Base-by-base conservation (phyloP, 164 flowering plant species). In the Akebia trifoliata region DNA sequence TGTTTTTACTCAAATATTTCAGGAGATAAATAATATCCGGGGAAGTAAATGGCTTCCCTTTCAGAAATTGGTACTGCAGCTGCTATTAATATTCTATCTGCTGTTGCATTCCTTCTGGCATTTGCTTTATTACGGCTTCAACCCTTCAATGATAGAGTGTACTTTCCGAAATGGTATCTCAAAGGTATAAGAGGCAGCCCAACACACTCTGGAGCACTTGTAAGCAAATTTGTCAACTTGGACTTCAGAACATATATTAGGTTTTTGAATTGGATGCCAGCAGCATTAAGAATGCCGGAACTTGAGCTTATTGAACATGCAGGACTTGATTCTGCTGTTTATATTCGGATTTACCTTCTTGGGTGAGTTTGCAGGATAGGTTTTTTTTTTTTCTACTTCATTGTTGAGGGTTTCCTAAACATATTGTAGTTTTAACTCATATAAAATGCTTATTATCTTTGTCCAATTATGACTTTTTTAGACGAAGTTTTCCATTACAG, bases 231-330 rank as follows among this genome's bases (percentile, higher is more conserved):
- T 66, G 78, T 91, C 44, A 91, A 91, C 67, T 72, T 88, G 59
- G 88, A 91, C 60, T 61, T 17, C 38, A 73, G 71, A 61, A 80
- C 89, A 11, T 91, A 91, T 63, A 14, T 79, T 12, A 81, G 64
- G 70, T 91, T 91, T 57, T 69, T 77, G 62, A 91, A 78, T 32
- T 91, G 97, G 97, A 86, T 91, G 92, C 96, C 94, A 56, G 92
- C 83, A 35, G 96, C 97, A 25, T 58, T 87, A 66, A 73, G 65
- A 62, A 91, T 91, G 96, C 96, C 96, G 8, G 85, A 88, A 63
- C 88, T 77, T 6, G 97, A 91, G 82, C 90, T 91, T 45, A 83
- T 87, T 56, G 81, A 82, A 3, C 97, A 91, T 52, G 97, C 97
- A 14, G 96, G 96, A 29, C 90, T 91, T 59, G 98, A 91, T 68